Conservation (phyloP, 176 grass and related monocot genomes). For the Raddia distichophylla region DNA sequence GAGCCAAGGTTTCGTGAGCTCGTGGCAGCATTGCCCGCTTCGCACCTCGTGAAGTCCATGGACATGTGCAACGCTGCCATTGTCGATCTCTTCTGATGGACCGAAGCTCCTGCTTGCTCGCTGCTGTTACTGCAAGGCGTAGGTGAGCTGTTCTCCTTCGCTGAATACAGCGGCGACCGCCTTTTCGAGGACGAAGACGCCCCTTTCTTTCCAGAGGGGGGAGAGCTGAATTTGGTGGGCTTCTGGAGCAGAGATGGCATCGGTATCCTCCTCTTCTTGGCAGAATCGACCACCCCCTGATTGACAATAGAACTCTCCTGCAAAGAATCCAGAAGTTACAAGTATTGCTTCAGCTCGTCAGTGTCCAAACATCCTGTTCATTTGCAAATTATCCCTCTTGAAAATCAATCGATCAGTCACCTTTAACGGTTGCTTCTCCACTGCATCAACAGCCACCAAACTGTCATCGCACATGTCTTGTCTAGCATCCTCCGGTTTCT, state of each 20-base stretch:
- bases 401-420: background rate
- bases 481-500: background rate
- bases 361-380: background rate
- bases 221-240: slow-evolving; percentile 38
- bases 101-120: slow-evolving; percentile 28
- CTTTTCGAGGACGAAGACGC: slow-evolving; percentile 16
- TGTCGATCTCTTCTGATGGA: slow-evolving; percentile 36
- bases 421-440: slow-evolving; percentile 42
- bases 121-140: slow-evolving; percentile 19
- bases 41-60: slow-evolving; percentile 31
- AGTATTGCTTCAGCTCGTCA: background rate
- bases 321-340: background rate
- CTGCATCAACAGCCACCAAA: background rate
- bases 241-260: slow-evolving; percentile 48
- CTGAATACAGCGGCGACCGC: slow-evolving; percentile 9
- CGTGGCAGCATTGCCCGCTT: slow-evolving; percentile 35
- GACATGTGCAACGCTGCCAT: slow-evolving; percentile 43
- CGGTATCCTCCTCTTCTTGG: slow-evolving; percentile 46
- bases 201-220: slow-evolving; percentile 34
- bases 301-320: slow-evolving; percentile 72
- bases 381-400: background rate
- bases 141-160: slow-evolving; percentile 68
- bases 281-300: slow-evolving; percentile 30
- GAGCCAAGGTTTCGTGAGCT: slow-evolving; percentile 31
- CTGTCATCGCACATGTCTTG: background rate